Conservation (phyloP, 202 grass and related monocot genomes). For the Alloteropsis angusta region DNA sequence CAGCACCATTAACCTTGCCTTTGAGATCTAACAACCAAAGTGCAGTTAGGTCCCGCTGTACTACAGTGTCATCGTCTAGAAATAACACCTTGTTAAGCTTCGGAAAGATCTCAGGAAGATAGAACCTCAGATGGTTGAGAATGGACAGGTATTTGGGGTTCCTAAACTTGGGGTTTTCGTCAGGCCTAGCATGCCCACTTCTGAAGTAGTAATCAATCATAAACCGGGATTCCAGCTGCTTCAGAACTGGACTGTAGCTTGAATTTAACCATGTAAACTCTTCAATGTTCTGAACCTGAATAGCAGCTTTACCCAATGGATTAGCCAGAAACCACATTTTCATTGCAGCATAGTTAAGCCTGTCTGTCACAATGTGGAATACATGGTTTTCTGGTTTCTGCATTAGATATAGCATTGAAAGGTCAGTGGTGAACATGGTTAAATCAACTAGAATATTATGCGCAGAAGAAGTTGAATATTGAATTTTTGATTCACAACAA, state of each 20-base stretch:
- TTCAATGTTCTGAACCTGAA: conserved; percentile 74
- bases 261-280: conserved; percentile 85
- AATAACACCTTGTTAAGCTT: conserved; percentile 79
- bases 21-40: conserved; percentile 83
- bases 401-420: conserved; percentile 15
- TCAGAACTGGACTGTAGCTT: conserved; percentile 74
- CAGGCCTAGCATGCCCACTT: conserved; percentile 24
- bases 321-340: conserved; percentile 88
- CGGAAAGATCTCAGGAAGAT: conserved; percentile 81
- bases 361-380: conserved; percentile 82
- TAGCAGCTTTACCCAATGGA: conserved; percentile 43
- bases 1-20: conserved; percentile 73
- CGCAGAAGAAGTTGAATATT: not conserved
- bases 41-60: conserved; percentile 59
- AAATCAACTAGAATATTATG: not conserved
- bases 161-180: conserved; percentile 58
- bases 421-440: not conserved
- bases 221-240: conserved; percentile 58
- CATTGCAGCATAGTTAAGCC: conserved; percentile 81
- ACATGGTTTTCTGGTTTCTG: conserved; percentile 65
- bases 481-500: not conserved
- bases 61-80: conserved; percentile 80
- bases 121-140: conserved; percentile 83
- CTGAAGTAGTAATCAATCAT: conserved; percentile 81
- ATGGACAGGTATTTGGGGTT: conserved; percentile 89